Percentiles rank a stretch among this genome's conserved stretches.
Conservation (phyloP, 176 grass and related monocot species). For the Musa schizocarpa region DNA sequence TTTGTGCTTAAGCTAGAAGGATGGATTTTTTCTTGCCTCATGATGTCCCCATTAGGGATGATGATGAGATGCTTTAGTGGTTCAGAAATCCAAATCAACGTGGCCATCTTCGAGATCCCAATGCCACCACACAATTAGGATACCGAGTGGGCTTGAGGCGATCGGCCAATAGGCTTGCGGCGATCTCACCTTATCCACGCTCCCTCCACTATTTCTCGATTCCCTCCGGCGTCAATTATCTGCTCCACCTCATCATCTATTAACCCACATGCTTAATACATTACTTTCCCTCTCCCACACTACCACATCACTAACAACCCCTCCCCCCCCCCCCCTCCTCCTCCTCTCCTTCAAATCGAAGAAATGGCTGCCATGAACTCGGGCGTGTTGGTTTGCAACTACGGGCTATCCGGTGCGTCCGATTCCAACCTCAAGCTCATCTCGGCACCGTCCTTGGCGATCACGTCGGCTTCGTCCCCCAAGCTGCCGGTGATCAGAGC, state of each 20-base stretch:
- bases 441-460: constrained; percentile 3
- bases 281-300: too few relatives aligned
- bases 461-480: neutral
- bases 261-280: constrained; percentile 7
- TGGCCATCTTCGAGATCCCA: too few relatives aligned
- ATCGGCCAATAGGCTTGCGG: constrained; percentile 41
- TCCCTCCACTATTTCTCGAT: constrained; percentile 28
- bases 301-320: too few relatives aligned
- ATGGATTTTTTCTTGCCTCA: too few relatives aligned
- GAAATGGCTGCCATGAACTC: constrained; percentile 65
- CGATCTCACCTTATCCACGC: constrained; percentile 97
- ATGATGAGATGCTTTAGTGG: too few relatives aligned
- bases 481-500: constrained; percentile 22
- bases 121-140: constrained; percentile 22
- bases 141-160: constrained; percentile 15
- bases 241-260: constrained; percentile 1
- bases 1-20: too few relatives aligned
- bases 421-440: constrained; percentile 24
- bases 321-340: neutral
- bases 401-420: neutral
- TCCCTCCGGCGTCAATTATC: neutral
- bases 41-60: too few relatives aligned
- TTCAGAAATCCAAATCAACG: too few relatives aligned
- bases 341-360: neutral
- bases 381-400: constrained; percentile 52